Evolutionary conservation across 2,329 filamentous ascomycete species (phyloP).

Genomic region (Seiridium unicorne): DNA sequence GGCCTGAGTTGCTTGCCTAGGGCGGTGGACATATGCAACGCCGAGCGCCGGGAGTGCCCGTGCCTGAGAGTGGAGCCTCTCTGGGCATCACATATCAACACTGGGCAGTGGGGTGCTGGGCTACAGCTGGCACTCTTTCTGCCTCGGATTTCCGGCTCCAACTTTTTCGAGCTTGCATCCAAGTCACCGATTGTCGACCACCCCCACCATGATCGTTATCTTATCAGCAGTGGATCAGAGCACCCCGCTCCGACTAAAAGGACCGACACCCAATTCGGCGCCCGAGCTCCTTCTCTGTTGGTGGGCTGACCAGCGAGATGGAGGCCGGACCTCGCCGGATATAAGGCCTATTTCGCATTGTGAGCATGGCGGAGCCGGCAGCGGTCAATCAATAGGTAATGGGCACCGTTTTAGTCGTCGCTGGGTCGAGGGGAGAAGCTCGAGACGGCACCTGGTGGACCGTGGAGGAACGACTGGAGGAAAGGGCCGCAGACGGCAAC

Average conservation of each 20-base stretch:
- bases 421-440: neutral
- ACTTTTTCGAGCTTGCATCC: neutral
- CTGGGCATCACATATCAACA: neutral
- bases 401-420: neutral
- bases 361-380: too few species aligned
- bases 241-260: too few species aligned
- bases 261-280: too few species aligned
- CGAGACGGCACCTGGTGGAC: neutral
- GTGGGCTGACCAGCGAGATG: too few species aligned
- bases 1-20: neutral
- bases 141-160: neutral
- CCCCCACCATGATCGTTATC: too few species aligned
- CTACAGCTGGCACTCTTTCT: neutral
- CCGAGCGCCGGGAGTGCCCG: neutral
- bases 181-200: too few species aligned
- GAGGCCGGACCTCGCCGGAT: too few species aligned
- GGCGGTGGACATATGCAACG: neutral
- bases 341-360: too few species aligned
- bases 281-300: too few species aligned
- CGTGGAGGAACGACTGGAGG: conserved; percentile 2
- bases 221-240: too few species aligned
- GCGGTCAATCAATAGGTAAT: too few species aligned
- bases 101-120: neutral
- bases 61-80: conserved; percentile 1
- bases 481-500: neutral